Conservation (phyloP, 169 alveolate genomes). For the Cystoisospora suis region DNA sequence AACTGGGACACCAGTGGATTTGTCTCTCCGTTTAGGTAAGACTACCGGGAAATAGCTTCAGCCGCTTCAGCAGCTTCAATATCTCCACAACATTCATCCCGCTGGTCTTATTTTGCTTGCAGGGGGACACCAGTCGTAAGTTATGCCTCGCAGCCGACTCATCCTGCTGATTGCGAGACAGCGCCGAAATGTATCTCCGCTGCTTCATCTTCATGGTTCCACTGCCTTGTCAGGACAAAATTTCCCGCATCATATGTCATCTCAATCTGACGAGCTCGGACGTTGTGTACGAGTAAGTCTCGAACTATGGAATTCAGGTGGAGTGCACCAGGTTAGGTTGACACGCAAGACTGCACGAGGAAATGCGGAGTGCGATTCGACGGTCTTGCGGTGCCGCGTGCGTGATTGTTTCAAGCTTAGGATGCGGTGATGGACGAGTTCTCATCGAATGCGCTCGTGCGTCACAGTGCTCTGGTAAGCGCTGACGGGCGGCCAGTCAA, state of each 20-base stretch:
- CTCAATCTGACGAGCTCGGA: slow-evolving; percentile 22
- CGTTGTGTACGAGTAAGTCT: slow-evolving; percentile 61
- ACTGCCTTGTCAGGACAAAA: slow-evolving; percentile 16
- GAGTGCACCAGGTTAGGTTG: background rate
- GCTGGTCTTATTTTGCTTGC: background rate
- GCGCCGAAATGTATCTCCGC: background rate
- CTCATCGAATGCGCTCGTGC: slow-evolving; percentile 53
- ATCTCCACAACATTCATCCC: background rate
- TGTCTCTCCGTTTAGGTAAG: slow-evolving; percentile 16
- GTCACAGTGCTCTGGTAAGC: slow-evolving; percentile 35
- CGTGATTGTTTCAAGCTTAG: slow-evolving; percentile 37
- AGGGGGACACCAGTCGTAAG: slow-evolving; percentile 23
- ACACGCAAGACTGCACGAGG: background rate
- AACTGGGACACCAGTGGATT: slow-evolving; percentile 29
- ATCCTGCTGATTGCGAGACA: background rate
- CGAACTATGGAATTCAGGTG: background rate
- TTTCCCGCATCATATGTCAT: background rate
- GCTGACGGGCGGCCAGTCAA: too few species aligned
- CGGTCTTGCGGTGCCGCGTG: background rate
- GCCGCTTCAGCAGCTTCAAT: background rate
- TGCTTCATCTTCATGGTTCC: background rate
- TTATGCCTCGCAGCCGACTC: background rate
- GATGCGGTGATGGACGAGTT: slow-evolving; percentile 65
- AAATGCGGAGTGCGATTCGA: background rate
- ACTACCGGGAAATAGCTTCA: background rate